A percentile compares a stretch with the other conserved stretches of the same genome.
Conservation (phyloP, 108 stramenopile species). For the Nitzschia inconspicua region DNA sequence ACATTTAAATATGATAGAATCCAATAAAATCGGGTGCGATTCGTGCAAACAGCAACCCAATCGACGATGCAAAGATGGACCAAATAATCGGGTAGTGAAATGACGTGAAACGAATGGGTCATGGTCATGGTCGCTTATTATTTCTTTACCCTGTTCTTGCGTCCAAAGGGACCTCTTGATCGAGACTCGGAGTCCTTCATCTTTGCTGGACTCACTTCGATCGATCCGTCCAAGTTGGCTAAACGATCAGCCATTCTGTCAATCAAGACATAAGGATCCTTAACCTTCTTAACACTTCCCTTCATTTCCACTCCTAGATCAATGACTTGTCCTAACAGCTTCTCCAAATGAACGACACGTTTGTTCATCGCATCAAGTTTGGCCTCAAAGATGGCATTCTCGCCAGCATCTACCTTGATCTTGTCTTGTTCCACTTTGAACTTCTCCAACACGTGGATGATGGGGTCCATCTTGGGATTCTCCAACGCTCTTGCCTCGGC, state of each 20-base stretch:
- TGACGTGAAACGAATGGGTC: no score
- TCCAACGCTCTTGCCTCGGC: conserved; percentile 71
- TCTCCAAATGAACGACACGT: conserved; percentile 44
- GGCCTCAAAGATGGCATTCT: conserved; percentile 34
- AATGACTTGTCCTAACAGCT: conserved; percentile 27
- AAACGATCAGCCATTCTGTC: conserved; percentile 47
- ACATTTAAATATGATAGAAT: no score
- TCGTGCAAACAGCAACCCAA: no score
- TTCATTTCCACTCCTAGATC: conserved; percentile 49
- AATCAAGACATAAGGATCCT: conserved; percentile 35
- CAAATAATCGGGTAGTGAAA: no score
- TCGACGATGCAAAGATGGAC: no score
- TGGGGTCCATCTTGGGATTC: conserved; percentile 66
- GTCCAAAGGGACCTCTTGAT: conserved; percentile 14
- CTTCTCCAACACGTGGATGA: conserved; percentile 71
- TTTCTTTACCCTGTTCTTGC: not conserved
- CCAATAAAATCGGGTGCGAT: no score
- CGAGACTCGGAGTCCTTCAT: not conserved
- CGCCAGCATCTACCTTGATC: conserved; percentile 23
- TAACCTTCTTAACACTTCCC: conserved; percentile 26
- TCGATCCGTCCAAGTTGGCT: conserved; percentile 25
- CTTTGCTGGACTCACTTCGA: no score
- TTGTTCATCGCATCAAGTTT: conserved; percentile 39
- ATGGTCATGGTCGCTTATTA: not conserved
- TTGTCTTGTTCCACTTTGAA: conserved; percentile 75